A percentile compares a stretch with the other conserved stretches of the same genome.
Evolutionary conservation across 106 monocot genomes (phyloP).

Genomic region (Phalaenopsis equestris): DNA sequence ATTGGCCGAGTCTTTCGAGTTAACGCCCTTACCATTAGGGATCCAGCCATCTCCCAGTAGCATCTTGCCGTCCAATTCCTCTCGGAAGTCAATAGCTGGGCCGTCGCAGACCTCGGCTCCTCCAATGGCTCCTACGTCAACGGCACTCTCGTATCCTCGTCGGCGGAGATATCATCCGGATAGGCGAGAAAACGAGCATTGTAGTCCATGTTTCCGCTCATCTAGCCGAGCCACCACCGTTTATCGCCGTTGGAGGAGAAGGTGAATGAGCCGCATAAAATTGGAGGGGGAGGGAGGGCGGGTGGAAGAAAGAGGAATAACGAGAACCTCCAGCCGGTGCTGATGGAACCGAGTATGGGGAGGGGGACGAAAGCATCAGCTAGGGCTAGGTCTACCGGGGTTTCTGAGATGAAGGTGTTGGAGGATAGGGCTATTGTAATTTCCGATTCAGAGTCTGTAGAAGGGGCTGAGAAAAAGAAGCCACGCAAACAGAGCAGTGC

Average conservation of each 20-base stretch:
- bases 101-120: conserved; percentile 55
- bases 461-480: no score
- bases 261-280: neutral
- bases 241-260: neutral
- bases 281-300: neutral
- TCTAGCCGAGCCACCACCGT: neutral
- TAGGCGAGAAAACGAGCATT: conserved; percentile 49
- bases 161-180: conserved; percentile 52
- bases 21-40: conserved; percentile 72
- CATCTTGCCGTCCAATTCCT: conserved; percentile 45
- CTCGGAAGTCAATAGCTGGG: conserved; percentile 32
- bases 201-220: conserved; percentile 20
- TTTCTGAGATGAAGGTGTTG: neutral
- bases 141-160: conserved; percentile 25
- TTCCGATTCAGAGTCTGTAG: no score
- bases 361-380: conserved; percentile 8
- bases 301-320: neutral
- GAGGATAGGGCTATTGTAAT: no score
- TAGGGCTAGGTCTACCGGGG: neutral
- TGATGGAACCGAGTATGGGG: conserved; percentile 7
- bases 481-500: neutral
- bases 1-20: conserved; percentile 73
- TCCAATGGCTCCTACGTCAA: conserved; percentile 87
- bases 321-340: conserved; percentile 1
- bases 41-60: conserved; percentile 68